Conservation (phyloP, 2,329 filamentous ascomycete genomes). For the Alternaria angustiovoidea region DNA sequence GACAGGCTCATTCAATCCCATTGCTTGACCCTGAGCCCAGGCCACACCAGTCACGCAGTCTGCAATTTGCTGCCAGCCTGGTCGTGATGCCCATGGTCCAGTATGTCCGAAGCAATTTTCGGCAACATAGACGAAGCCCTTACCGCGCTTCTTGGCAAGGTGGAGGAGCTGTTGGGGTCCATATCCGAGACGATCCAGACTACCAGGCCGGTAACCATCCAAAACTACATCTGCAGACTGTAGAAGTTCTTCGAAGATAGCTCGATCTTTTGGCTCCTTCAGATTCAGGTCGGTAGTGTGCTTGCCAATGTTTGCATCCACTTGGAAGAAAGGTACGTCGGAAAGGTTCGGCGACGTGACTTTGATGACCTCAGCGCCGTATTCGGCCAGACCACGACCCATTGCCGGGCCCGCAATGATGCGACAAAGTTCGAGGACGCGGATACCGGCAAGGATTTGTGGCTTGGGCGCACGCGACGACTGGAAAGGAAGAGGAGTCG, state of each 20-base stretch:
- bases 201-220: constrained; percentile 74
- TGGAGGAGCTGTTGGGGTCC: constrained; percentile 63
- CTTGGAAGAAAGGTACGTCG: constrained; percentile 76
- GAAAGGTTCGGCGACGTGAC: constrained; percentile 73
- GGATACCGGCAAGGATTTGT: constrained; percentile 65
- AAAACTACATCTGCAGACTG: constrained; percentile 70
- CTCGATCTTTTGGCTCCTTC: constrained; percentile 62
- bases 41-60: constrained; percentile 70
- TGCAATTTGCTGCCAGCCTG: constrained; percentile 77
- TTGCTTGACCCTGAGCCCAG: constrained; percentile 69
- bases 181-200: constrained; percentile 70
- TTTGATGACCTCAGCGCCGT: constrained; percentile 77
- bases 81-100: constrained; percentile 68
- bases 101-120: constrained; percentile 76
- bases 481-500: constrained; percentile 56
- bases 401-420: constrained; percentile 80
- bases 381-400: constrained; percentile 74
- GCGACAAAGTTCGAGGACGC: constrained; percentile 77
- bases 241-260: constrained; percentile 66
- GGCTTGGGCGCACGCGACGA: constrained; percentile 49
- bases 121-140: constrained; percentile 72
- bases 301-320: constrained; percentile 77
- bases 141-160: constrained; percentile 63
- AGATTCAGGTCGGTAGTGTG: constrained; percentile 71
- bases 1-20: constrained; percentile 69